These are phyloP conservation scores for Monosporozyma unispora DNA, from an alignment of 805 yeast genomes.

Conservation along the genomic window DNA sequence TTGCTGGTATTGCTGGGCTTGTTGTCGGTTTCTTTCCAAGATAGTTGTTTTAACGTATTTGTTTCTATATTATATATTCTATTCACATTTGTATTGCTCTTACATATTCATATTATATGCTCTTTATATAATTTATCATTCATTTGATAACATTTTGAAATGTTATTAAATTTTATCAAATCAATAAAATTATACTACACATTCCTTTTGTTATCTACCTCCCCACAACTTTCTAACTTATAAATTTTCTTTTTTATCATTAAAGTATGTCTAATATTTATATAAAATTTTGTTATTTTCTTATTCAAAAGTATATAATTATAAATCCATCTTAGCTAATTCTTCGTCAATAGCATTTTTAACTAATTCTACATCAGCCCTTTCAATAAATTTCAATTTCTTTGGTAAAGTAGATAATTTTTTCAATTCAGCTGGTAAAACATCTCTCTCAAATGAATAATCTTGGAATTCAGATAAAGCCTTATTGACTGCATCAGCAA, in stretches of 20 bases:
- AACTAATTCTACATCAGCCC: constrained; percentile 63
- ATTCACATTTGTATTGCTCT: no score
- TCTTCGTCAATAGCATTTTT: constrained; percentile 70
- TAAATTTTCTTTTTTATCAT: not conserved
- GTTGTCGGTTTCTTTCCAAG: no score
- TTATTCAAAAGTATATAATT: constrained; percentile 1
- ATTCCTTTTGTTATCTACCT: not conserved
- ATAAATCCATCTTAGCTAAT: constrained; percentile 41
- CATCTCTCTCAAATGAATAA: constrained; percentile 81
- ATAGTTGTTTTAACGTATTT: no score
- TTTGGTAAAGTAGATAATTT: constrained; percentile 61
- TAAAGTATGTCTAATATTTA: not conserved
- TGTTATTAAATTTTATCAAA: no score
- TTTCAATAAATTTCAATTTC: constrained; percentile 62
- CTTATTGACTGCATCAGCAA: constrained; percentile 87
- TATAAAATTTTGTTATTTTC: not conserved
- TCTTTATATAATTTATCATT: no score
- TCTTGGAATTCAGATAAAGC: constrained; percentile 59
- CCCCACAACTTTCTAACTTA: not conserved
- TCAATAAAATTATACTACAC: no score
- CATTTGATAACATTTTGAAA: no score
- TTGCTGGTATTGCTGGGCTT: no score
- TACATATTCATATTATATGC: no score
- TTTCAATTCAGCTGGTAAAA: constrained; percentile 80
- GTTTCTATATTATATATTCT: no score